Evolutionary conservation across 768 basidiomycete genomes (phyloP), one percentile per base, ranked within the genome.

Genomic region (Tricholoma sp.): DNA sequence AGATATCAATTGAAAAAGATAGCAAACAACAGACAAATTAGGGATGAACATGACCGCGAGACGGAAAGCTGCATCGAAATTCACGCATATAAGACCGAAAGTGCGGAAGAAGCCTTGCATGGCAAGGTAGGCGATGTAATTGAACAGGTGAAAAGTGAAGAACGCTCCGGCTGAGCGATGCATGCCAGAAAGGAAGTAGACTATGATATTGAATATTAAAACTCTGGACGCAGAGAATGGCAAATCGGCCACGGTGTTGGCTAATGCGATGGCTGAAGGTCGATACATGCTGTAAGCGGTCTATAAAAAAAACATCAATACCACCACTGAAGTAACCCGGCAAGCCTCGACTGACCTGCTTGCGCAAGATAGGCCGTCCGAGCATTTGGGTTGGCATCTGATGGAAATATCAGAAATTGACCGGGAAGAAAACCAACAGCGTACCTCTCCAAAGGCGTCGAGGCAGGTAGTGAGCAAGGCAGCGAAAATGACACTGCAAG

Each of bases 21-120:
- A 27, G 29, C n/a, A 22, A 5, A 43, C 5, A 10, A 68, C 76
- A 64, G 35, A 79, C 78, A 93, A 83, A 67, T 87, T 87, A 3
- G 90, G 86, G 57, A 91, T 78, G 74, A 91, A 85, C 74, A 91
- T 82, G 41, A 76, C 81, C 31, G 78, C 81, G 27, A 83, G 74
- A 57, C 74, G 74, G 70, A 80, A 78, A 1, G 79, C 78, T 1
- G 74, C 62, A 59, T 79, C 72, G 59, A 79, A 79, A 57, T 74
- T 77, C 41, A 73, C 74, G 64, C 77, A 79, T 14, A 81, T 64
- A 18, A 79, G 67, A 29, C 87, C 88, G 57, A 89, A 80, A 0
- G 83, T 84, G 39, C 91, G 76, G 83, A 94, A 96, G 77, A 94
- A 90, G 0, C 84, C 88, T 70, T 90, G 88, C 84, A 94, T 87